A percentile compares a stretch with the other conserved stretches of the same genome.
Evolutionary conservation across 495 filamentous ascomycete species (phyloP).

Genomic region (Penicilliopsis zonata): DNA sequence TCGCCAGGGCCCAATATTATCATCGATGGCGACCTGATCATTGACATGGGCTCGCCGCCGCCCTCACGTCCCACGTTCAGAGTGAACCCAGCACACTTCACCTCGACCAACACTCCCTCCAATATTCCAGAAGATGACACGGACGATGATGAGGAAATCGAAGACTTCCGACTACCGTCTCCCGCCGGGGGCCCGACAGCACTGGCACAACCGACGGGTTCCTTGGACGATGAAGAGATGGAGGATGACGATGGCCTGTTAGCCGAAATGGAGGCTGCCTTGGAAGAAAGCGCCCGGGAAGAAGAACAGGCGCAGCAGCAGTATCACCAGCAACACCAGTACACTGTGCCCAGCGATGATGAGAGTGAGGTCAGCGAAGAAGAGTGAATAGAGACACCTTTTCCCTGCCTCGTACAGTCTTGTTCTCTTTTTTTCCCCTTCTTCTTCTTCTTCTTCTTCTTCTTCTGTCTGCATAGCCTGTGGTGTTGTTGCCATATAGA

Average conservation of each 20-base stretch:
- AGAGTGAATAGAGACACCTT: constrained; percentile 28
- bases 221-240: constrained; percentile 14
- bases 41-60: constrained; percentile 38
- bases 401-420: no score
- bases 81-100: constrained; percentile 32
- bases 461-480: no score
- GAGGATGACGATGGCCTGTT: constrained; percentile 32
- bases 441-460: no score
- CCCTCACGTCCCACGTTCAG: constrained; percentile 22
- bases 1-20: constrained; percentile 36
- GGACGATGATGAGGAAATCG: constrained; percentile 28
- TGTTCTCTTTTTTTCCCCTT: no score
- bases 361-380: constrained; percentile 41
- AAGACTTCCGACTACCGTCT: constrained; percentile 27
- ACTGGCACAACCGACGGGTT: constrained; percentile 4
- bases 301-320: constrained; percentile 24
- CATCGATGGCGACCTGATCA: constrained; percentile 35
- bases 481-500: no score
- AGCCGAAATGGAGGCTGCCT: constrained; percentile 37
- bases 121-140: constrained; percentile 20
- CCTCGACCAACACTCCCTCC: constrained; percentile 25
- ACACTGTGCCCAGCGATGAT: constrained; percentile 28
- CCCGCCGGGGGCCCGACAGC: constrained; percentile 16
- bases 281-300: constrained; percentile 30
- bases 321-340: constrained; percentile 17